Conservation (phyloP, 768 basidiomycete species). For the Phlegmacium glaucopus region DNA sequence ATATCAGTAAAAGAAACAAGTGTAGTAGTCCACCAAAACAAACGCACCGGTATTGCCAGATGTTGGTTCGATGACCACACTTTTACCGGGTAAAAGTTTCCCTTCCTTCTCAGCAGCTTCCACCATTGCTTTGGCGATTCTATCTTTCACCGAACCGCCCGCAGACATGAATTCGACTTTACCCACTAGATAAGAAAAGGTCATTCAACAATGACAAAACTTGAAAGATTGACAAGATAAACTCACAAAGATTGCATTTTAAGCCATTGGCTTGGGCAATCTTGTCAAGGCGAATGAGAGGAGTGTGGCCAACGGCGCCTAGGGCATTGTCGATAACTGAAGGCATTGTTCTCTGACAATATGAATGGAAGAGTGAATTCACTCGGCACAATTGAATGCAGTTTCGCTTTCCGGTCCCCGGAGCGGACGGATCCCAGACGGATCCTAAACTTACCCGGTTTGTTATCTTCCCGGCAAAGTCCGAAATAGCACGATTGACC, state of each 20-base stretch:
- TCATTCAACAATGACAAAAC: neutral
- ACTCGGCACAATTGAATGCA: too few species aligned
- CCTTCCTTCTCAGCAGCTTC: slow-evolving; percentile 91
- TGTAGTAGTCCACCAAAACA: neutral
- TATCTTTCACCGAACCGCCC: slow-evolving; percentile 94
- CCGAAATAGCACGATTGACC: too few species aligned
- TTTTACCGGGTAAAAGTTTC: slow-evolving; percentile 79
- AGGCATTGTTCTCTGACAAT: slow-evolving; percentile 27
- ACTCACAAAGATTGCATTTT: slow-evolving; percentile 87
- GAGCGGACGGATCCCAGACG: too few species aligned
- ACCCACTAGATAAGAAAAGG: slow-evolving; percentile 51
- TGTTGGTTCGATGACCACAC: slow-evolving; percentile 93
- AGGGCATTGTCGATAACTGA: slow-evolving; percentile 73
- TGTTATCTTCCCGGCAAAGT: too few species aligned
- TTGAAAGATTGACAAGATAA: neutral
- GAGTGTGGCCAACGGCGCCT: slow-evolving; percentile 87
- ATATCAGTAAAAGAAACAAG: neutral
- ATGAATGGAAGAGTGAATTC: neutral
- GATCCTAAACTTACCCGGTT: too few species aligned
- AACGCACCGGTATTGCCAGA: slow-evolving; percentile 88
- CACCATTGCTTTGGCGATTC: slow-evolving; percentile 96
- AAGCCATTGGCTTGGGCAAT: slow-evolving; percentile 71
- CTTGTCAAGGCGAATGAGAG: slow-evolving; percentile 82
- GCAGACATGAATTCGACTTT: slow-evolving; percentile 90
- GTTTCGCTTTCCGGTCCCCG: too few species aligned